A percentile compares a stretch with the other conserved stretches of the same genome.
phyloP scores from a whole-genome alignment of 75 land plant species.

The Pinus albicaulis region DNA sequence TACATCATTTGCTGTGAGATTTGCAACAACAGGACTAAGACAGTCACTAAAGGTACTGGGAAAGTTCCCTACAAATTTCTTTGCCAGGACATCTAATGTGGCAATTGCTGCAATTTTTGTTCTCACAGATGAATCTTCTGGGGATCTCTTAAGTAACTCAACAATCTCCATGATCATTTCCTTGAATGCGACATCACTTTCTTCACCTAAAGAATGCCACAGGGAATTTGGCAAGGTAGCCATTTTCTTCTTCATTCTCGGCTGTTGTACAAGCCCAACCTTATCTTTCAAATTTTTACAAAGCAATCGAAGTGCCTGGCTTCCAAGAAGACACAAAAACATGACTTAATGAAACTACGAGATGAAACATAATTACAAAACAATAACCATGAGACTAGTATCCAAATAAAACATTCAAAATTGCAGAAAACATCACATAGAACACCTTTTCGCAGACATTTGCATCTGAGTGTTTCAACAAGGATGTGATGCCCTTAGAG shows the following conservation, averaged over 20 bases:
- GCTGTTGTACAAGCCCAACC: constrained; percentile 7
- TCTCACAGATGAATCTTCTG: constrained; percentile 21
- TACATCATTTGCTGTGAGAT: constrained; percentile 22
- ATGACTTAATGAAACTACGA: not conserved
- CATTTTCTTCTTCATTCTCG: constrained; percentile 15
- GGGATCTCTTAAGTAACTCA: constrained; percentile 32
- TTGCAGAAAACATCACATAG: not conserved
- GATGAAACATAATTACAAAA: not conserved
- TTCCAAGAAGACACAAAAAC: constrained; percentile 4
- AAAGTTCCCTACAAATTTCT: constrained; percentile 20
- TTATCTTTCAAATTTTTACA: constrained; percentile 48
- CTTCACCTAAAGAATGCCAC: constrained; percentile 26
- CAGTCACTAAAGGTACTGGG: constrained; percentile 17
- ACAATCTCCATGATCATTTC: constrained; percentile 42
- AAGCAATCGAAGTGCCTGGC: constrained; percentile 54
- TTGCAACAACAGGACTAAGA: constrained; percentile 28
- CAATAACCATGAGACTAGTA: not conserved
- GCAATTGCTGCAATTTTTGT: constrained; percentile 55
- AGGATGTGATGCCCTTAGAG: constrained; percentile 33
- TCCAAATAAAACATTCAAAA: not conserved
- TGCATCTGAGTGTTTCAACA: constrained; percentile 46
- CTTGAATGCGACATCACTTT: constrained; percentile 22
- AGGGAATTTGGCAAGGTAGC: not conserved
- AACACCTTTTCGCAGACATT: constrained; percentile 63
- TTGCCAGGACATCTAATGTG: constrained; percentile 55